phyloP scores from a whole-genome alignment of 805 yeast genomes.

The Ogataea haglerorum region DNA sequence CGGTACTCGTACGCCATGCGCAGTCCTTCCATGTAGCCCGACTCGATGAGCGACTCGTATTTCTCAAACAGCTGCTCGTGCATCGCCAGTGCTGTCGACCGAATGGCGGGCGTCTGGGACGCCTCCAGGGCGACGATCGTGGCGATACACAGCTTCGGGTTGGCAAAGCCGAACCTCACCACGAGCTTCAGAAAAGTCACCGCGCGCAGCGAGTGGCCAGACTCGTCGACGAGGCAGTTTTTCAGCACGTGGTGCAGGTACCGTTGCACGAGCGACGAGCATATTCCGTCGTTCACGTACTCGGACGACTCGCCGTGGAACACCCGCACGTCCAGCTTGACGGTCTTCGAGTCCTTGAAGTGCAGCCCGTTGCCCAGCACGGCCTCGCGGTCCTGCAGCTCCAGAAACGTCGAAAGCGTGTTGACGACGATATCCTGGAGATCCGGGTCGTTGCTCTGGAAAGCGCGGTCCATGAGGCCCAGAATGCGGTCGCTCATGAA shows the following conservation, averaged over 20 bases:
- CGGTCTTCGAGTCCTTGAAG: conserved; percentile 33
- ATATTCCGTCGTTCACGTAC: conserved; percentile 62
- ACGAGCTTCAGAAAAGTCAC: conserved; percentile 53
- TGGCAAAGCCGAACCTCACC: conserved; percentile 64
- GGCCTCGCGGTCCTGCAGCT: conserved; percentile 50
- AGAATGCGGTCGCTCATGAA: conserved; percentile 57
- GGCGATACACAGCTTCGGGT: conserved; percentile 67
- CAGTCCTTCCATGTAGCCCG: conserved; percentile 62
- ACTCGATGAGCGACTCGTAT: conserved; percentile 68
- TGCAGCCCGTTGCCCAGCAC: conserved; percentile 39
- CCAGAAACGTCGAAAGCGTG: conserved; percentile 56
- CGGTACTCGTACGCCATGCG: conserved; percentile 49
- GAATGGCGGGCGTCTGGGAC: conserved; percentile 42
- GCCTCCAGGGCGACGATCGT: conserved; percentile 69
- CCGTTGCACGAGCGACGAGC: conserved; percentile 68
- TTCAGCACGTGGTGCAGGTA: conserved; percentile 48
- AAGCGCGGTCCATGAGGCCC: conserved; percentile 47
- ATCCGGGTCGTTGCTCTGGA: conserved; percentile 35
- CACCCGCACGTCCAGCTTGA: conserved; percentile 43
- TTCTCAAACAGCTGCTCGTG: conserved; percentile 57
- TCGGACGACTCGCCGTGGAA: conserved; percentile 53
- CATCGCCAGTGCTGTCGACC: conserved; percentile 46
- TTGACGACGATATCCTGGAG: conserved; percentile 51
- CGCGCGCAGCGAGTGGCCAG: conserved; percentile 45
- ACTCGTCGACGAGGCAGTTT: conserved; percentile 45